Evolutionary conservation across 768 basidiomycete species (phyloP).

Genomic region (Leccinum barrowsii): DNA sequence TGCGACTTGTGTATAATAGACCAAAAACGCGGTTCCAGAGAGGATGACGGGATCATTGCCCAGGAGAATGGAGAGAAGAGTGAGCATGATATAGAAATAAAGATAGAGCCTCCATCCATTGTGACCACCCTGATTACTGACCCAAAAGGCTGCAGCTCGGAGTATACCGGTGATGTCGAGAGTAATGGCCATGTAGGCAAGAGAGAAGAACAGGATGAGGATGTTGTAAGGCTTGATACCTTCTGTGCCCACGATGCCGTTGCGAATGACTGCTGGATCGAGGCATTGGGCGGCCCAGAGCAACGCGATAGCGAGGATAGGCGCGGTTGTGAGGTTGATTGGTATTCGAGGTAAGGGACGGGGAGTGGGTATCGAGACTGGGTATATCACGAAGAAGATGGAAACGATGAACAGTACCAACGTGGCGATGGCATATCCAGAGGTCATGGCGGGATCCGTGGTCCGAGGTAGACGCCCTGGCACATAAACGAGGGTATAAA

Average conservation of each 20-base stretch:
- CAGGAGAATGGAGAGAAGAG: slow-evolving; percentile 70
- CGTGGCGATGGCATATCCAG: slow-evolving; percentile 45
- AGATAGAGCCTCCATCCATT: slow-evolving; percentile 72
- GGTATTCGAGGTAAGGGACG: slow-evolving; percentile 34
- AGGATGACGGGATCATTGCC: slow-evolving; percentile 95
- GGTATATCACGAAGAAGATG: slow-evolving; percentile 49
- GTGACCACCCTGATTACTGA: slow-evolving; percentile 73
- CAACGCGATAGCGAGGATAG: slow-evolving; percentile 48
- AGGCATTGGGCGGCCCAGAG: slow-evolving; percentile 57
- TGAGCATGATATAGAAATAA: slow-evolving; percentile 83
- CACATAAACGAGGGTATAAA: neutral
- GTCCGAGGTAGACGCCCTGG: neutral
- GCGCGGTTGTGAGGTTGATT: slow-evolving; percentile 52
- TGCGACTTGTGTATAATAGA: slow-evolving; percentile 73
- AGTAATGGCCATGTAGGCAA: slow-evolving; percentile 91
- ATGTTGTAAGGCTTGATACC: slow-evolving; percentile 90
- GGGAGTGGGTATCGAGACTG: slow-evolving; percentile 39
- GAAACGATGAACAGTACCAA: slow-evolving; percentile 52
- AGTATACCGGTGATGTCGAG: slow-evolving; percentile 87
- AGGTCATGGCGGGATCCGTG: slow-evolving; percentile 34
- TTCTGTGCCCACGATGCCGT: slow-evolving; percentile 77
- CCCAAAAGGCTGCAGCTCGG: slow-evolving; percentile 84
- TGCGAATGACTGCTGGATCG: slow-evolving; percentile 46
- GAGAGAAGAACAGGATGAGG: slow-evolving; percentile 85
- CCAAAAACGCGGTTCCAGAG: slow-evolving; percentile 86